These are phyloP conservation scores for Lodderomyces parapsilosis DNA, from an alignment of 1,139 yeast genomes.

Conservation along the genomic window DNA sequence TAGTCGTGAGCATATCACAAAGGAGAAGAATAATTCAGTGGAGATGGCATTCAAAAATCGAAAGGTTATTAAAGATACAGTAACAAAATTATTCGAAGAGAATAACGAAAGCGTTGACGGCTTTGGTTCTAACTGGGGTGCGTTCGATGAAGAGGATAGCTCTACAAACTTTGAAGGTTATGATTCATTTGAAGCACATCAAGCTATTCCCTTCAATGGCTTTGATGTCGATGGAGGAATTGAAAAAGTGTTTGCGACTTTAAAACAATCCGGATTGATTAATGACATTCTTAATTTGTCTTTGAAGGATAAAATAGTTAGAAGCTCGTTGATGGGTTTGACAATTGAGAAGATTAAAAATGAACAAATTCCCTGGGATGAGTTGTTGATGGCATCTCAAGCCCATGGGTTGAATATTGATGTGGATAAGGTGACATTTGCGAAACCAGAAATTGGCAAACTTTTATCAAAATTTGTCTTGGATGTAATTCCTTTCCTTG, in stretches of 20 bases:
- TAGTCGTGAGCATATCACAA: background rate
- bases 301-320: conserved; percentile 30
- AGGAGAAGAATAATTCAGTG: background rate
- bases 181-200: background rate
- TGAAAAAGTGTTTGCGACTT: conserved; percentile 23
- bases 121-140: background rate
- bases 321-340: conserved; percentile 25
- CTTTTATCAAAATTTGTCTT: conserved; percentile 27
- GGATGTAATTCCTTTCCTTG: conserved; percentile 27
- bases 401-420: conserved; percentile 33
- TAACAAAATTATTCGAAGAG: background rate
- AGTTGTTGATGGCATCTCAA: conserved; percentile 30
- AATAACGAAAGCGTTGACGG: background rate
- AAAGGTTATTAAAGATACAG: background rate
- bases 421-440: conserved; percentile 23
- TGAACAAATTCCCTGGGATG: conserved; percentile 34
- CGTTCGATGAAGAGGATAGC: background rate
- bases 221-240: conserved; percentile 20
- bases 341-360: conserved; percentile 27
- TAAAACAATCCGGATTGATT: conserved; percentile 33
- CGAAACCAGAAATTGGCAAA: conserved; percentile 29
- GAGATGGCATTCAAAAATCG: background rate
- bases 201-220: background rate
- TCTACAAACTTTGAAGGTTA: background rate
- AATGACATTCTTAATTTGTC: conserved; percentile 27